Base-by-base conservation (phyloP, 768 basidiomycete species). In the Suillus bovinus region DNA sequence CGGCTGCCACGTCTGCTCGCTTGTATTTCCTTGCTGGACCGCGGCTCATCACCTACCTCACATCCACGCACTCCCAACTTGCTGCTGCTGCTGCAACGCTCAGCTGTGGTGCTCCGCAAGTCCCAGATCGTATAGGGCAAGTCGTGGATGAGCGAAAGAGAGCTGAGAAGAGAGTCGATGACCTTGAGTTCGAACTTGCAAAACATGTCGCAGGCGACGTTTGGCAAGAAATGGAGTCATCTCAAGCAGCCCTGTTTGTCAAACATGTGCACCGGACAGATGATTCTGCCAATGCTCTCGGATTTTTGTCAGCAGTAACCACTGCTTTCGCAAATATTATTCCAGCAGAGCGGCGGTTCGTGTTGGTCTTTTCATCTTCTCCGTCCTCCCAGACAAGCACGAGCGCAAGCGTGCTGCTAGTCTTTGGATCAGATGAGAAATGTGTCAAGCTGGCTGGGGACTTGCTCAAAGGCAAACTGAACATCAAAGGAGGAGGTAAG, bases 1-100 rank as follows among this genome's bases (percentile, higher is more conserved):
- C 87, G 9, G 78, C 79, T 17, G 81, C 85, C 2, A 82, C 85
- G 0, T 87, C 88, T 61, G 86, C 85, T 27, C 86, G 93, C 29
- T 81, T 96, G 5, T 91, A 87, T 76, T 95, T 97, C 78, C 81
- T 90, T 56, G 78, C 87, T n/a, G 94, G 94, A 5, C 88, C 90
- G 17, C 87, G 94, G 27, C 81, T 93, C 7, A 83, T 90, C 49
- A 69, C 78, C 2, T 81, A 91, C 69, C 78, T 94, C 59, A 78
- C 82, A 3, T 78, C 82, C 3, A 79, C 85, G 0, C 89, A 92
- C 67, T 71, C 75, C 13, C 70, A 82, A 5, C 79, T 94, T 38
- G 78, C 85, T 3, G 72, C 71, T 50, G 81, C 88, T 0, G 81
- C 91, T 0, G 76, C 83, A 3, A 81, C 81, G 17, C 79, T 95